Base-by-base conservation (phyloP, 805 yeast genomes). In the Candida nemodendra region DNA sequence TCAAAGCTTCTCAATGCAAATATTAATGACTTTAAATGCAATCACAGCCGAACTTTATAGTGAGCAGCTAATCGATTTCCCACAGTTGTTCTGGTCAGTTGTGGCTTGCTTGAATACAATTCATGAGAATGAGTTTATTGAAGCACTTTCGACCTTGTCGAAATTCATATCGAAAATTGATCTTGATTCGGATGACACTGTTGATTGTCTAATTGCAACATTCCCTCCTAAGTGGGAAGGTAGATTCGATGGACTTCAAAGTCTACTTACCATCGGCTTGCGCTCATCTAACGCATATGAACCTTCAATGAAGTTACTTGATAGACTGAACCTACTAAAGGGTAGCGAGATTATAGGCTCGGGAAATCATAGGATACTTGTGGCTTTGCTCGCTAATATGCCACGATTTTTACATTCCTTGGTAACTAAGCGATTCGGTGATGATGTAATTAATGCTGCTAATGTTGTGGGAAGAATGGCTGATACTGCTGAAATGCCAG, bases 141-240 rank as follows among this genome's bases (percentile, higher is more conserved):
- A 95, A 53, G 85, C 84, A 0, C 66, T 93, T 18, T 84, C 95
- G 0, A 80, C 93, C 4, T 65, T 91, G 51, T 77, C 86, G 19
- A 89, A 87, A 51, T 83, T 90, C 51, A 76, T 93, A 9, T 79
- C 90, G 2, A 91, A 89, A 54, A 86, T 91, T 53, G 96, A 88
- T 56, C 65, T 88, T 35, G 89, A 84, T 46, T 79, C 95, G 0
- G 84, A 82, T 0, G 95, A 85, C 38, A 86, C 95, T 0, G 91
- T 89, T 2, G 78, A 83, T 17, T 81, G 95, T 58, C 69, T 90
- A 42, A 77, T 86, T 13, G 76, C 93, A 0, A 84, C 93, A 0
- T 93, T 90, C 56, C 99, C 99, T 0, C 80, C 93, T 0, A 83
- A 85, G 41, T 93, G 98, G 99, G 96, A 90, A 55, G 96, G 97